phyloP scores from a whole-genome alignment of 495 filamentous ascomycete species.

The Bombardia bombarda region DNA sequence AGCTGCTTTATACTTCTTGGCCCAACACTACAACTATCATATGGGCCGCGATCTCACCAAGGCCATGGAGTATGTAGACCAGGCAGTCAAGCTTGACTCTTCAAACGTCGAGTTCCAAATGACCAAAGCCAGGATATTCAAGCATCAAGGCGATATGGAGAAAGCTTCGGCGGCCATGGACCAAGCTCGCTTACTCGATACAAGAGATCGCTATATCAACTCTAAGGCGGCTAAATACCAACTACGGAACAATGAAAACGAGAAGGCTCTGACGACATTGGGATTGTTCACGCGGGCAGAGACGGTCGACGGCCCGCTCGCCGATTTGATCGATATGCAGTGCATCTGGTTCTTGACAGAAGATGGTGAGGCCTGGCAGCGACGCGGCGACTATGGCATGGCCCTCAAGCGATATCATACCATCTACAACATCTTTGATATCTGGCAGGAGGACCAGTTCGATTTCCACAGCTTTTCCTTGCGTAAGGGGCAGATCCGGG shows the following conservation, averaged over 20 bases:
- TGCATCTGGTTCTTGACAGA: constrained; percentile 96
- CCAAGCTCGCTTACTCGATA: constrained; percentile 72
- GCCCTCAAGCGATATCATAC: constrained; percentile 86
- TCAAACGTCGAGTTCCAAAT: constrained; percentile 86
- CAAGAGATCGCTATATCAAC: constrained; percentile 93
- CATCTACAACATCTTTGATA: constrained; percentile 86
- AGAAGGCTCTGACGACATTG: constrained; percentile 78
- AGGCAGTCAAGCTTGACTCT: constrained; percentile 67
- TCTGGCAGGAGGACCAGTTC: constrained; percentile 97
- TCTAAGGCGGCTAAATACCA: constrained; percentile 97
- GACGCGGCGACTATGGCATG: constrained; percentile 73
- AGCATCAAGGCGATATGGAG: constrained; percentile 73
- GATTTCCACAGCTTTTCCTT: constrained; percentile 98
- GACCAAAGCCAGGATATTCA: constrained; percentile 92
- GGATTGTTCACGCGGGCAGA: constrained; percentile 88
- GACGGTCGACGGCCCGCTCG: constrained; percentile 75
- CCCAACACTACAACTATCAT: constrained; percentile 93
- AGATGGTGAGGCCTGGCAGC: constrained; percentile 82
- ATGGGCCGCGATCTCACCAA: constrained; percentile 75
- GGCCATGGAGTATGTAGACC: constrained; percentile 76
- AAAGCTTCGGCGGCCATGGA: constrained; percentile 88
- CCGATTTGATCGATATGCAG: constrained; percentile 96
- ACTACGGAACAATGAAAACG: constrained; percentile 83
- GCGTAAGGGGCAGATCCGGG: constrained; percentile 86
- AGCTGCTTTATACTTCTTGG: constrained; percentile 83